Base-by-base conservation (phyloP, 495 filamentous ascomycete species). In the Chaetomium tenue region DNA sequence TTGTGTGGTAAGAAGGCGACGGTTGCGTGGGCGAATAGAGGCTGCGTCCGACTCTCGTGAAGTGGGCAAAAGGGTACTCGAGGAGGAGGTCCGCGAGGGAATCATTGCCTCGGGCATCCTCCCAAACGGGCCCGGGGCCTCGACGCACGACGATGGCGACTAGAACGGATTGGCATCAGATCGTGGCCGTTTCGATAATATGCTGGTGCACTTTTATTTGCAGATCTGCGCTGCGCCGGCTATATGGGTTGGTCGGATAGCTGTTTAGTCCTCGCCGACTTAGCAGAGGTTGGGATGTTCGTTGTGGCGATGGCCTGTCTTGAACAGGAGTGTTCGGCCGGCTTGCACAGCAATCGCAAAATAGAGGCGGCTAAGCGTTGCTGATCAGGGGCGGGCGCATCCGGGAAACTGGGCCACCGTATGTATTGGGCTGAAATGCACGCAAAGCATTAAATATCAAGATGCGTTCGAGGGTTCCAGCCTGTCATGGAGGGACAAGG, bases 81-180 rank as follows among this genome's bases (percentile, higher is more conserved):
- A 72, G 11, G 73, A 69, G 23, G 66, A 56, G 22, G 54, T 64
- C 25, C 61, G 66, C 58, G 72, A 68, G 64, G 68, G 66, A 54
- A 56, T 74, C 71, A 76, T 74, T 65, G 70, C 66, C 63, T 72
- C 61, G 64, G 73, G 62, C 62, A 61, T 72, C 64, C 61, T 72
- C 66, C 65, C 52, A 58, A 68, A 47, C 70, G 64, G 61, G 70
- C 66, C 66, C 68, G 57, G 59, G 52, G 67, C 65, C 70, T 72
- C 70, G 67, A 64, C 42, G 66, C 71, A 54, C 64, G 62, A 62
- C 70, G 60, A 68, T 69, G 58, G 62, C 63, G 57, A 44, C 40
- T 60, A 60, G 37, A 46, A 48, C 52, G 54, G 58, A 64, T 63
- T 60, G 51, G 71, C 74, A 76, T 76, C 72, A 76, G 72, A 76